phyloP scores from a whole-genome alignment of 2,329 filamentous ascomycete genomes.

The Colletotrichum magnum region DNA sequence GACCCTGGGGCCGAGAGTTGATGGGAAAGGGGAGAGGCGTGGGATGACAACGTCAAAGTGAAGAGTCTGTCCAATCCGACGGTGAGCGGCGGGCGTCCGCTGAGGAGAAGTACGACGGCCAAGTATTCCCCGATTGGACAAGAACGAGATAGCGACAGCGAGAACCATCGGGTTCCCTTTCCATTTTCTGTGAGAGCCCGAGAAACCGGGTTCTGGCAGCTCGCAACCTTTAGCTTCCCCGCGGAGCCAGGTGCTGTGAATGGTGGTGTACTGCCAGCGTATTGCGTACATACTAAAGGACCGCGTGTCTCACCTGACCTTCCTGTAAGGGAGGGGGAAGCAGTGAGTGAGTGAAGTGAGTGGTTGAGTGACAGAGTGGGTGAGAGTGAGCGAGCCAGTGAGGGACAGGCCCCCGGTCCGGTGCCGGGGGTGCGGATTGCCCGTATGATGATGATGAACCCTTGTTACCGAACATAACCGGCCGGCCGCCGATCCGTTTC shows the following conservation, averaged over 20 bases:
- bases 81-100: background rate
- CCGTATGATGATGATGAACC: background rate
- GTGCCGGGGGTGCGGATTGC: background rate
- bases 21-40: background rate
- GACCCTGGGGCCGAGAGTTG: background rate
- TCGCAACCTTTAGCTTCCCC: background rate
- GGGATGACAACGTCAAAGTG: background rate
- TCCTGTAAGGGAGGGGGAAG: background rate
- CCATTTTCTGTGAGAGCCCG: constrained; percentile 11
- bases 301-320: constrained; percentile 16
- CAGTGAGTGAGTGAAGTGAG: too few species aligned
- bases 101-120: background rate
- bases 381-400: too few species aligned
- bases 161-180: constrained; percentile 16
- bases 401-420: background rate
- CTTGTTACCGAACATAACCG: constrained; percentile 35
- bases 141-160: background rate
- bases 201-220: constrained; percentile 14
- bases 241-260: background rate
- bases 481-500: constrained; percentile 21
- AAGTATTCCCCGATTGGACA: constrained; percentile 37
- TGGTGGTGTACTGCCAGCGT: too few species aligned
- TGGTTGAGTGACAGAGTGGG: too few species aligned
- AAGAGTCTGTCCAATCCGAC: constrained; percentile 17
- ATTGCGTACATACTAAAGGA: background rate